Percentiles rank a stretch among this genome's conserved stretches.
These are phyloP conservation scores for Rubia balearica DNA, from an alignment of 305 asterid genomes.

Conservation along the genomic window DNA sequence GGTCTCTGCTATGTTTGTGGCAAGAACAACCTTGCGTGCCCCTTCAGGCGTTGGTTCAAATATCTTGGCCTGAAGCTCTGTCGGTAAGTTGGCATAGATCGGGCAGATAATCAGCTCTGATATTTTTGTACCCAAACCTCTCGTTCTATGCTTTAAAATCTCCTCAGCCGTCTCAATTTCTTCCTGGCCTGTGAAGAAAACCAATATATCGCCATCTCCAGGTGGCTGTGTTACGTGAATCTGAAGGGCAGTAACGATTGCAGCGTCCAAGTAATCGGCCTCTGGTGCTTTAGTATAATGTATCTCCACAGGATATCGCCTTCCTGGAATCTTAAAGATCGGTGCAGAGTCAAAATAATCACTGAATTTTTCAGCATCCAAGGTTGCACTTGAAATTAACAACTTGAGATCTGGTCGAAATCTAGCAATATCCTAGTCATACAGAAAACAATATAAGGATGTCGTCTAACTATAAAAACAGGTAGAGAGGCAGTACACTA, in stretches of 20 bases:
- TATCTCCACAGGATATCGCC: constrained; percentile 90
- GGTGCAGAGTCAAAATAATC: constrained; percentile 95
- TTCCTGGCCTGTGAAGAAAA: constrained; percentile 91
- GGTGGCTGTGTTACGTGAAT: constrained; percentile 89
- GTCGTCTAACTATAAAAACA: neutral
- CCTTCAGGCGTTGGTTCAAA: constrained; percentile 96
- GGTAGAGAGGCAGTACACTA: neutral
- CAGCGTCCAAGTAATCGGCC: constrained; percentile 93
- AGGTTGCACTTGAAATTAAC: constrained; percentile 91
- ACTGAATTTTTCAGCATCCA: constrained; percentile 91
- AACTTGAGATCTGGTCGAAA: constrained; percentile 83
- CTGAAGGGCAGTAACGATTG: constrained; percentile 87
- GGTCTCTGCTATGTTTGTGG: constrained; percentile 94
- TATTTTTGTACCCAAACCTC: constrained; percentile 85
- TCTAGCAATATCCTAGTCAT: constrained; percentile 55
- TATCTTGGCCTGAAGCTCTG: constrained; percentile 89
- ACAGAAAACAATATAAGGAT: neutral
- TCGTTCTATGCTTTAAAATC: constrained; percentile 70
- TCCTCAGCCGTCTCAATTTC: constrained; percentile 91
- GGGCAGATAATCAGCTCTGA: constrained; percentile 92
- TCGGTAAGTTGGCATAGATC: constrained; percentile 84
- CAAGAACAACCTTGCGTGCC: constrained; percentile 93
- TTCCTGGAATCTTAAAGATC: constrained; percentile 85
- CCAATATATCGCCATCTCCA: constrained; percentile 88
- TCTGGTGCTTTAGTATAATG: constrained; percentile 86